These are phyloP conservation scores for Irineochytrium annulatum DNA, from an alignment of 192 early-diverging fungal species.

Conservation along the genomic window DNA sequence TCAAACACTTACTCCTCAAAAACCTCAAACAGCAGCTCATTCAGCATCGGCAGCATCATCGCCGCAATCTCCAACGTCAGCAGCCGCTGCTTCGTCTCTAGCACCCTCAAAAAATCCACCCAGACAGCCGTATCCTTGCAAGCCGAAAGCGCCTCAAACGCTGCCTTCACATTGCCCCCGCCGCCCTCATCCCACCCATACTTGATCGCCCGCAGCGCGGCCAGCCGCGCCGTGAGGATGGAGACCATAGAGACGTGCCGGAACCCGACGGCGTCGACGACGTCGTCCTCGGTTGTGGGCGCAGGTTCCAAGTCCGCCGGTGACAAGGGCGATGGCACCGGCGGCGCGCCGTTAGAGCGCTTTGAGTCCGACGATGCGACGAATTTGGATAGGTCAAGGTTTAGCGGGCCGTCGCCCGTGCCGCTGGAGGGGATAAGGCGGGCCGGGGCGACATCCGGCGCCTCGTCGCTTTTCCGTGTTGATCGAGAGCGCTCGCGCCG, in stretches of 20 bases:
- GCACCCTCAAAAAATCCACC: constrained; percentile 40
- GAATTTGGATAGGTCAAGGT: constrained; percentile 42
- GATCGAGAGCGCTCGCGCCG: too few relatives aligned
- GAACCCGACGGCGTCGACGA: constrained; percentile 35
- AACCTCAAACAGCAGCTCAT: constrained; percentile 49
- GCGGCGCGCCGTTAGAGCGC: too few relatives aligned
- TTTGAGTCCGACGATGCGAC: neutral
- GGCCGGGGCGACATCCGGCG: too few relatives aligned
- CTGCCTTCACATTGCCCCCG: constrained; percentile 25
- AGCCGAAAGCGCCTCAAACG: constrained; percentile 30
- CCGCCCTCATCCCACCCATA: constrained; percentile 41
- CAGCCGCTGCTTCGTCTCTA: constrained; percentile 43
- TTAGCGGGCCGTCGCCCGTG: constrained; percentile 31
- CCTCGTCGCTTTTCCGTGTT: too few relatives aligned
- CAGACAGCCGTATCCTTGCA: constrained; percentile 34
- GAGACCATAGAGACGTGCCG: constrained; percentile 41
- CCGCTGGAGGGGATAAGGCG: constrained; percentile 31
- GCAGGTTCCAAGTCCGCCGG: constrained; percentile 9
- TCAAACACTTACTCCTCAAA: constrained; percentile 50
- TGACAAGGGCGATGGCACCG: too few relatives aligned
- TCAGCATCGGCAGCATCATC: constrained; percentile 36
- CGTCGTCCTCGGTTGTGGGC: constrained; percentile 29
- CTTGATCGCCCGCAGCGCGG: constrained; percentile 29
- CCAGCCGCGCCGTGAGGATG: constrained; percentile 35
- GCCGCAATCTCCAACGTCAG: constrained; percentile 41